Base-by-base conservation (phyloP, 495 filamentous ascomycete genomes). In the Neurospora sp. region DNA sequence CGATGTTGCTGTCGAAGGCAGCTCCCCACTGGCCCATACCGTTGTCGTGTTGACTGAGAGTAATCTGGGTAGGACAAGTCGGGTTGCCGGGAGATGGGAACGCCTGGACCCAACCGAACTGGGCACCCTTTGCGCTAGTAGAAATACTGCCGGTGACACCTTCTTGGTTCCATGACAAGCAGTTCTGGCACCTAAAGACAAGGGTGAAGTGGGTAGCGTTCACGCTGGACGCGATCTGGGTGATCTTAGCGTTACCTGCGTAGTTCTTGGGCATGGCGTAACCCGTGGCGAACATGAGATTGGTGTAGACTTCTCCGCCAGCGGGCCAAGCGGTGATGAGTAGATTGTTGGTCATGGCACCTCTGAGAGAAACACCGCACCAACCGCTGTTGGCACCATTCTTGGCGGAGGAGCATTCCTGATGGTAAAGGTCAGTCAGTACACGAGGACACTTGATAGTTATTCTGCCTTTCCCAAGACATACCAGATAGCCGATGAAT, bases 151-250 rank as follows among this genome's bases (percentile, higher is more conserved):
- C 75, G 14, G 73, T 53, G 61, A 59, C 68, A 73, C 78, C 79
- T 70, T 45, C 71, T 38, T 78, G 76, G 61, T 76, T 80, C 87
- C 89, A 91, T 4, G 79, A 76, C 37, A 88, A 81, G 78, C 90
- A 92, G 79, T 87, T 84, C 53, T 88, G 81, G 82, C 90, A 92
- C 48, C 87, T 82, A 79, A 89, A 92, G 65, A 89, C 83, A 35
- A 90, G 78, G 40, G 83, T 84, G 78, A 84, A 92, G 78, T 85
- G 78, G 12, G 83, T 82, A 45, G 83, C 75, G 79, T 88, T 89
- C 73, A 89, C 78, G 69, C 74, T 83, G 35, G 86, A 84, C 31
- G 83, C 85, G 74, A 91, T 85, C 70, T 87, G 85, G 14, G 86
- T 88, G 35, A 88, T 73, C 61, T 83, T 84, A 35, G 89, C 89